Evolutionary conservation across 164 flowering plant species (phyloP).

Genomic region (Magnolia kwangsiensis): DNA sequence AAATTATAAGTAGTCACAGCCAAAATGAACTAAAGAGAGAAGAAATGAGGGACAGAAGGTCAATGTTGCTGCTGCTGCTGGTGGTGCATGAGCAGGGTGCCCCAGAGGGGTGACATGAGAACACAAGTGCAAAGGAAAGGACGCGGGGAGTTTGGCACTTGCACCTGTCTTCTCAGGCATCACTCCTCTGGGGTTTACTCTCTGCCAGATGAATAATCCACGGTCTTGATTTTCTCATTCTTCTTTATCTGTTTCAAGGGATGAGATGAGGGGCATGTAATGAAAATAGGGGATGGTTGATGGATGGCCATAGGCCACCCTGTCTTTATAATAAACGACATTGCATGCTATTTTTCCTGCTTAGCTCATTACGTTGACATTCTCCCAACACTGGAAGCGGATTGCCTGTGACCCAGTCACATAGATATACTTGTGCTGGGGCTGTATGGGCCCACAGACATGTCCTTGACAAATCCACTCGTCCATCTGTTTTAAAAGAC

Average conservation of each 20-base stretch:
- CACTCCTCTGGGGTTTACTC: constrained; percentile 27
- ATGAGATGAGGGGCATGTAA: neutral
- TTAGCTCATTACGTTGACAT: neutral
- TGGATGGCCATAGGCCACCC: neutral
- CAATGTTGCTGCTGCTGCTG: too few species aligned
- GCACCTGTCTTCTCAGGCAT: constrained; percentile 31
- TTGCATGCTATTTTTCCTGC: neutral
- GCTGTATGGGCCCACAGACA: too few species aligned
- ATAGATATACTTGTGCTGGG: too few species aligned
- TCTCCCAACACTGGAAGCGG: neutral
- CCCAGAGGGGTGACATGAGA: constrained; percentile 51
- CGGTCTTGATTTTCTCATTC: neutral
- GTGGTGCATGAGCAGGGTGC: constrained; percentile 8
- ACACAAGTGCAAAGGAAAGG: constrained; percentile 22
- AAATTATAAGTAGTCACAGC: too few species aligned
- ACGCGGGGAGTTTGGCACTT: neutral
- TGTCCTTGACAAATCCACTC: too few species aligned
- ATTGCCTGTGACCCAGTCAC: too few species aligned
- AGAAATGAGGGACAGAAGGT: too few species aligned
- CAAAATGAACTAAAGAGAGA: too few species aligned
- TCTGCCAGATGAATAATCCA: neutral
- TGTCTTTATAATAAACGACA: neutral
- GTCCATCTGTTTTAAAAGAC: too few species aligned
- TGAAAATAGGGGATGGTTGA: neutral
- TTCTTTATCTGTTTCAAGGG: neutral